A percentile compares a stretch with the other conserved stretches of the same genome.
phyloP scores from a whole-genome alignment of 805 yeast genomes.

The Torulaspora microellipsoides region DNA sequence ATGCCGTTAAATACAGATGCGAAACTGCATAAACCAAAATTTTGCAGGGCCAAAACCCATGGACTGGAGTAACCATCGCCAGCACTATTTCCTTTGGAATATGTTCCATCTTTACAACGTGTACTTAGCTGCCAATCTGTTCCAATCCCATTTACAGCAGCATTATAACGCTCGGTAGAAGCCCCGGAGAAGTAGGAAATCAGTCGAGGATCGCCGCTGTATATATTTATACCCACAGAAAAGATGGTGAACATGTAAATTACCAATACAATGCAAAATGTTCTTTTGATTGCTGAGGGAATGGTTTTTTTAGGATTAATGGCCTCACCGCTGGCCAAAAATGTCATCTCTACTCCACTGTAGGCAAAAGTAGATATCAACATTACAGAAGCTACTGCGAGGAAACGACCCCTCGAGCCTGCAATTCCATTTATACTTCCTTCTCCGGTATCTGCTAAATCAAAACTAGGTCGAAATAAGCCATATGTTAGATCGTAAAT shows the following conservation, averaged over 20 bases:
- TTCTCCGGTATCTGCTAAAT: conserved; percentile 55
- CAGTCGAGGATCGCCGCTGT: conserved; percentile 73
- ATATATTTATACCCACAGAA: conserved; percentile 64
- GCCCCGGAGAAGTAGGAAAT: conserved; percentile 44
- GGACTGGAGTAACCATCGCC: conserved; percentile 51
- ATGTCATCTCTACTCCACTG: conserved; percentile 77
- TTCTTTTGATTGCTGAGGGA: conserved; percentile 71
- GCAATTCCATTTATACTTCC: conserved; percentile 53
- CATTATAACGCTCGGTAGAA: conserved; percentile 9
- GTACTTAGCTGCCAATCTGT: conserved; percentile 59
- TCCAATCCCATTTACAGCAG: conserved; percentile 15
- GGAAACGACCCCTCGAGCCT: conserved; percentile 56
- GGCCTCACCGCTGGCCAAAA: conserved; percentile 84
- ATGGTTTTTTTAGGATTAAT: conserved; percentile 70
- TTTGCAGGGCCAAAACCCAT: conserved; percentile 52
- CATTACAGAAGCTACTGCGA: conserved; percentile 57
- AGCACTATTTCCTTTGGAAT: conserved; percentile 46
- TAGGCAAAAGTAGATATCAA: conserved; percentile 69
- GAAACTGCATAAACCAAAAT: conserved; percentile 47
- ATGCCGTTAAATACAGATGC: conserved; percentile 50
- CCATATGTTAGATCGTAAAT: conserved; percentile 52
- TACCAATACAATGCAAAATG: conserved; percentile 63
- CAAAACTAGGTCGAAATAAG: conserved; percentile 68
- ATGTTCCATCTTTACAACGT: conserved; percentile 61
- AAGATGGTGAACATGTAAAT: conserved; percentile 65